Percentiles rank a stretch among this genome's conserved stretches.
Evolutionary conservation across 2,329 filamentous ascomycete species (phyloP).

Genomic region (Alternaria hordeiaustralica): DNA sequence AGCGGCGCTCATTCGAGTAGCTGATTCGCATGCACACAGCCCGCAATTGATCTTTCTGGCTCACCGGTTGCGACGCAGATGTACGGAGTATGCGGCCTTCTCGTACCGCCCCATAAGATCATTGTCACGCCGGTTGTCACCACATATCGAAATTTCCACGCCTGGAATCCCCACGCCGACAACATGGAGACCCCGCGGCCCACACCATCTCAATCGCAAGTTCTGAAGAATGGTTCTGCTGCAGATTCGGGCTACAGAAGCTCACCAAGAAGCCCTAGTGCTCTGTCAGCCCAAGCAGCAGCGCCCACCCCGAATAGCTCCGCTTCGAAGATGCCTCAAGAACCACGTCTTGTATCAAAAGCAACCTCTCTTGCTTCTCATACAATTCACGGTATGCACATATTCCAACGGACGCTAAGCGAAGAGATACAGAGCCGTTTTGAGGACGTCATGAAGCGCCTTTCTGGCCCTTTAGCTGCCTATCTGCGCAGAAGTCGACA

Average conservation of each 20-base stretch:
- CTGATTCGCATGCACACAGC: neutral
- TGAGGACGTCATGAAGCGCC: neutral
- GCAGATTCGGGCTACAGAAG: neutral
- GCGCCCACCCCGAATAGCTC: neutral
- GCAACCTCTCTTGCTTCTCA: neutral
- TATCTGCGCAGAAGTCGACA: conserved; percentile 1
- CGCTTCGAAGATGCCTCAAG: neutral
- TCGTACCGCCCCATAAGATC: neutral
- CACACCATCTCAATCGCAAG: neutral
- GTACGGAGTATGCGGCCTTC: neutral
- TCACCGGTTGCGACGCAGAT: neutral
- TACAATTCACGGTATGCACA: neutral
- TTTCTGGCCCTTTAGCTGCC: neutral
- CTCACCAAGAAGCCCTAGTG: neutral
- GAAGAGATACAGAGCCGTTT: neutral
- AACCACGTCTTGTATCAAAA: neutral
- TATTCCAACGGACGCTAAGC: neutral
- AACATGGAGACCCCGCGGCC: neutral
- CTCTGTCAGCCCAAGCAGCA: neutral
- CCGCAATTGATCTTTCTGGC: neutral
- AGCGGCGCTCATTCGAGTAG: neutral
- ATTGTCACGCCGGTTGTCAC: neutral
- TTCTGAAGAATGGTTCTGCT: neutral
- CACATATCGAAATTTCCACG: neutral
- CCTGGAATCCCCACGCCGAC: too few relatives aligned